Percentiles rank a stretch among this genome's conserved stretches.
Conservation (phyloP, 345 rosid genomes). For the Carallia brachiata region DNA sequence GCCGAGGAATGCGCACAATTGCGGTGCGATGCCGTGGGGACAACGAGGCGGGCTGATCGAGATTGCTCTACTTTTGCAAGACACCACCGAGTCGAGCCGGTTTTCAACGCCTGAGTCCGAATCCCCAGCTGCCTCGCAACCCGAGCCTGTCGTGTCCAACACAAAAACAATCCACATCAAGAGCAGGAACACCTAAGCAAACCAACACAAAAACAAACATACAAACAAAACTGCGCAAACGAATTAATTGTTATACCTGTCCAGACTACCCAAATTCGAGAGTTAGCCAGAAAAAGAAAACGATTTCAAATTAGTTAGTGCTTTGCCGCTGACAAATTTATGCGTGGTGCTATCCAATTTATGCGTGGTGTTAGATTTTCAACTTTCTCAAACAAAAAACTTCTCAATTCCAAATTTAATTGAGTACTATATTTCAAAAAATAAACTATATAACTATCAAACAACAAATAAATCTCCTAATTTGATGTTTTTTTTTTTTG, state of each 20-base stretch:
- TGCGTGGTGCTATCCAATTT: no score
- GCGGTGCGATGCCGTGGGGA: slow-evolving; percentile 29
- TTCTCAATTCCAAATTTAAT: no score
- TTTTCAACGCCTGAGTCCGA: slow-evolving; percentile 33
- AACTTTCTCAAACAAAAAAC: no score
- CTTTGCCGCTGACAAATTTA: no score
- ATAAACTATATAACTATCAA: no score
- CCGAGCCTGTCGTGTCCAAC: slow-evolving; percentile 6
- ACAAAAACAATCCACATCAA: not conserved
- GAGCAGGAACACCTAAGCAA: not conserved
- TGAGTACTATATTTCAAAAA: no score
- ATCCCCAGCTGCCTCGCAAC: slow-evolving; percentile 30
- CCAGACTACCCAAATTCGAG: no score
- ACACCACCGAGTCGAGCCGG: slow-evolving; percentile 24
- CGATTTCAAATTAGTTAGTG: no score
- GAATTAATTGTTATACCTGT: not conserved
- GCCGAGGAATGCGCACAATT: slow-evolving; percentile 18
- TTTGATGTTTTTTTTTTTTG: not conserved
- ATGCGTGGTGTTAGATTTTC: no score
- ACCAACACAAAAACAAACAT: not conserved
- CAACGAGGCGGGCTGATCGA: slow-evolving; percentile 35
- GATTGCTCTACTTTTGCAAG: slow-evolving; percentile 32
- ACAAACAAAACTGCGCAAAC: not conserved
- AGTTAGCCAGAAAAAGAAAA: no score
- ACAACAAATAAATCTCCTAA: not conserved